phyloP scores from a whole-genome alignment of 108 stramenopile genomes.

The Stephanodiscus minutulus region DNA sequence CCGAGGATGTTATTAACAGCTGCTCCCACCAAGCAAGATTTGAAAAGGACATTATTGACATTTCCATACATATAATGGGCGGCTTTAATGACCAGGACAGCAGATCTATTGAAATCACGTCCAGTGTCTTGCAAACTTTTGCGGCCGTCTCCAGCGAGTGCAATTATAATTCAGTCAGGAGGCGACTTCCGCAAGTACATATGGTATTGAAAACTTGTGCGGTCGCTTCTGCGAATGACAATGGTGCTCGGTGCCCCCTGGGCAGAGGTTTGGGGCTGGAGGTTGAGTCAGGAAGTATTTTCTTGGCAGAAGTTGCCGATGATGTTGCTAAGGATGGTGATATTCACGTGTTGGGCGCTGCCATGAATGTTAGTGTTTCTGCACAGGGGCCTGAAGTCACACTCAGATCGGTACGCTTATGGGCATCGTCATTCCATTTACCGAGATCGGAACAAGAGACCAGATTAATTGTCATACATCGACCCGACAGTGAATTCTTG shows the following conservation, averaged over 20 bases:
- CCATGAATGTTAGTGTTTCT: neutral
- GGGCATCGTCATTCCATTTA: slow-evolving; percentile 47
- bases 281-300: slow-evolving; percentile 56
- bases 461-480: slow-evolving; percentile 53
- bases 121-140: slow-evolving; percentile 60
- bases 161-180: slow-evolving; percentile 1
- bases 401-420: slow-evolving; percentile 64
- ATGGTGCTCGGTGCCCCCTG: slow-evolving; percentile 57
- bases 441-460: slow-evolving; percentile 1
- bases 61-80: slow-evolving; percentile 82
- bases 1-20: neutral
- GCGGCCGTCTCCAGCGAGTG: slow-evolving; percentile 55
- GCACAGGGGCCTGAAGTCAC: slow-evolving; percentile 55
- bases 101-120: slow-evolving; percentile 54
- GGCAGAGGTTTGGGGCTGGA: slow-evolving; percentile 76
- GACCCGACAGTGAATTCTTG: slow-evolving; percentile 32
- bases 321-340: slow-evolving; percentile 8
- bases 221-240: slow-evolving; percentile 59
- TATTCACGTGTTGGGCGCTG: neutral
- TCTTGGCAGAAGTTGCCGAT: slow-evolving; percentile 57
- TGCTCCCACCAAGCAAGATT: neutral
- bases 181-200: slow-evolving; percentile 16
- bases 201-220: slow-evolving; percentile 74
- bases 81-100: slow-evolving; percentile 70
- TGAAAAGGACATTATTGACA: slow-evolving; percentile 29